Percentiles rank a stretch among this genome's conserved stretches.
Evolutionary conservation across 768 basidiomycete genomes (phyloP).

Genomic region (Pulveroboletus sp.): DNA sequence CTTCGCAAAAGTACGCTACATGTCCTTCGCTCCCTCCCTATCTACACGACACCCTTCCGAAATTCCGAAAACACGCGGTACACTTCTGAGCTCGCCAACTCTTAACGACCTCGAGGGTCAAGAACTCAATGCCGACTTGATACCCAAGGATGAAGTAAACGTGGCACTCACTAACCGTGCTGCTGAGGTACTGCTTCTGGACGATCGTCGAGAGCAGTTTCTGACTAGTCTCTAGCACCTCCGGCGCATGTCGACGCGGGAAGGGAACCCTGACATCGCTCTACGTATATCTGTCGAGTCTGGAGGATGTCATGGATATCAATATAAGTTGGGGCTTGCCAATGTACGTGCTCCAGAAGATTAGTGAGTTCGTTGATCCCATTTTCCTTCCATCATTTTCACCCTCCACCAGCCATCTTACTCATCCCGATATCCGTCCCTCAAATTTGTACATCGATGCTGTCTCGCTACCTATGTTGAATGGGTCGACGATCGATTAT

Average conservation of each 20-base stretch:
- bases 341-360: slow-evolving; percentile 62
- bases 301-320: slow-evolving; percentile 96
- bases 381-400: not conserved
- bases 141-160: slow-evolving; percentile 49
- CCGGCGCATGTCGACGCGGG: slow-evolving; percentile 53
- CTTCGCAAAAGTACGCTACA: not conserved
- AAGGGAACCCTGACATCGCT: slow-evolving; percentile 60
- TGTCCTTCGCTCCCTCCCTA: slow-evolving; percentile 6
- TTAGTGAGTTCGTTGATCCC: slow-evolving; percentile 57
- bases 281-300: slow-evolving; percentile 85
- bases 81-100: slow-evolving; percentile 49
- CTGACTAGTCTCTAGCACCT: slow-evolving; percentile 60
- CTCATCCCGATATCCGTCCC: slow-evolving; percentile 65
- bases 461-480: slow-evolving; percentile 77
- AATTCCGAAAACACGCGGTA: slow-evolving; percentile 44
- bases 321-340: slow-evolving; percentile 88
- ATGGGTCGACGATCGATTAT: slow-evolving; percentile 86
- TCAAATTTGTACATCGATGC: slow-evolving; percentile 83
- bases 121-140: slow-evolving; percentile 59
- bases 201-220: not conserved
- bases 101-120: slow-evolving; percentile 51
- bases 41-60: slow-evolving; percentile 37
- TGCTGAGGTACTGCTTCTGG: slow-evolving; percentile 52
- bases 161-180: slow-evolving; percentile 68
- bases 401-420: slow-evolving; percentile 50